Percentiles rank a stretch among this genome's conserved stretches.
phyloP scores from a whole-genome alignment of 176 grass and related monocot species.

The Paspalum notatum region DNA sequence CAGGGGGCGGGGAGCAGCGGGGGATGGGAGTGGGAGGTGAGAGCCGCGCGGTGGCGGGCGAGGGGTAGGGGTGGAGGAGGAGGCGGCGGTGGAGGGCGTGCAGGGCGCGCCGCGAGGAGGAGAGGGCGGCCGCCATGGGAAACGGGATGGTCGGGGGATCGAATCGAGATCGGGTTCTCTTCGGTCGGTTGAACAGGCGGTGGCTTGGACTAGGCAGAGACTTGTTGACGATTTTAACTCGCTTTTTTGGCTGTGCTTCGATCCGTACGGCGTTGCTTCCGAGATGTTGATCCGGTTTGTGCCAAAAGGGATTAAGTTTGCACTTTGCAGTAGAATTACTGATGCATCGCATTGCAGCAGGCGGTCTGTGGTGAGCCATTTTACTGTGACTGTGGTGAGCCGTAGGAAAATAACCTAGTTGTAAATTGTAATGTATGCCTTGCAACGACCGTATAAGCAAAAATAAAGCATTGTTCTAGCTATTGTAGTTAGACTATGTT shows the following conservation, averaged over 20 bases:
- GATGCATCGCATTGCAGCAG: background rate
- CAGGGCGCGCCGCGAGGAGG: constrained; percentile 50
- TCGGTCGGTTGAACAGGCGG: background rate
- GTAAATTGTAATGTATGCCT: too few relatives aligned
- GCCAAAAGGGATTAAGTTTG: background rate
- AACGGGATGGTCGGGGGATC: background rate
- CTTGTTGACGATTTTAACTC: background rate
- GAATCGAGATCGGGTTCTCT: constrained; percentile 51
- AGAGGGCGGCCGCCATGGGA: constrained; percentile 50
- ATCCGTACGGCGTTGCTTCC: background rate
- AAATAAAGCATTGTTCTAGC: too few relatives aligned
- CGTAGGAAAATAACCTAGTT: too few relatives aligned
- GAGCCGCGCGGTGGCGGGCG: background rate
- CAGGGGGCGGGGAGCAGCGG: background rate
- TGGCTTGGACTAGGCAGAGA: constrained; percentile 33
- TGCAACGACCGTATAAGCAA: too few relatives aligned
- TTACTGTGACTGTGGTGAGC: background rate
- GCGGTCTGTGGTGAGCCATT: background rate
- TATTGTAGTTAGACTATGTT: too few relatives aligned
- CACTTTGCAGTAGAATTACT: background rate
- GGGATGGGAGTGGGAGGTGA: background rate
- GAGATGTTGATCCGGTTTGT: background rate
- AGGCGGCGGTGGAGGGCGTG: constrained; percentile 38
- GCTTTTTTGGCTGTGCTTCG: background rate
- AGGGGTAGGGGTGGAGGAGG: constrained; percentile 34